Base-by-base conservation (phyloP, 2,329 filamentous ascomycete genomes). In the Aspergillaceae sp. region DNA sequence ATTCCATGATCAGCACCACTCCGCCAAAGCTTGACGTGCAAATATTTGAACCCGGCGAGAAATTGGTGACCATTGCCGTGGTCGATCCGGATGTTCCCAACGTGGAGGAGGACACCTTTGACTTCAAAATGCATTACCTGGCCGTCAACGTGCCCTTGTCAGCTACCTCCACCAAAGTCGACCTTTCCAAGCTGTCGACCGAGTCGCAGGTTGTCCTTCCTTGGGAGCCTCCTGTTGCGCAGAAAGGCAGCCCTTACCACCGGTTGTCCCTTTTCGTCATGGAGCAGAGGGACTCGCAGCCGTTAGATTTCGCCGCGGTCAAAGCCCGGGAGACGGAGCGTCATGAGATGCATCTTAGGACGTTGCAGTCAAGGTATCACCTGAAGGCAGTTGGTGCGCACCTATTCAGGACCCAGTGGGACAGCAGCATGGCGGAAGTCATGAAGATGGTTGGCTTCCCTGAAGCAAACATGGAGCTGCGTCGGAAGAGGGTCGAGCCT, bases 181-280 rank as follows among this genome's bases (percentile, higher is more conserved):
- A 84, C n/a, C 75, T 94, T 11, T 72, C 73, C 56, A 74, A 74
- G 56, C 73, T 87, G 56, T 72, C 77, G 47, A 66, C 72, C 51
- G 73, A 79, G 19, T 72, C 75, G 29, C 82, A 92, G 65, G 75
- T 92, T 42, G 80, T 87, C 47, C 66, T 81, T 1, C 83, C 88
- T 1, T 98, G 91, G 87, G 73, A 90, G 27, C 84, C 91, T 1
- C 85, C 92, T 1, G 87, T 86, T 62, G 83, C 88, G 1, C 86
- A 95, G 64, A 94, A 92, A 73, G 92, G 92, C 47, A 79, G 84
- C 2, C 87, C 87, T 1, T 96, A 97, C 71, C 92, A 97, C 69
- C 86, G 92, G 44, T 75, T 97, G 45, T 83, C 84, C 41, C 72
- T 97, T 49, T 85, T 92, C 63, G 73, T 98, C 26, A 74, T 97